These are phyloP conservation scores for Hypoxylon rubiginosum DNA, from an alignment of 2,329 filamentous ascomycete genomes.

Conservation along the genomic window DNA sequence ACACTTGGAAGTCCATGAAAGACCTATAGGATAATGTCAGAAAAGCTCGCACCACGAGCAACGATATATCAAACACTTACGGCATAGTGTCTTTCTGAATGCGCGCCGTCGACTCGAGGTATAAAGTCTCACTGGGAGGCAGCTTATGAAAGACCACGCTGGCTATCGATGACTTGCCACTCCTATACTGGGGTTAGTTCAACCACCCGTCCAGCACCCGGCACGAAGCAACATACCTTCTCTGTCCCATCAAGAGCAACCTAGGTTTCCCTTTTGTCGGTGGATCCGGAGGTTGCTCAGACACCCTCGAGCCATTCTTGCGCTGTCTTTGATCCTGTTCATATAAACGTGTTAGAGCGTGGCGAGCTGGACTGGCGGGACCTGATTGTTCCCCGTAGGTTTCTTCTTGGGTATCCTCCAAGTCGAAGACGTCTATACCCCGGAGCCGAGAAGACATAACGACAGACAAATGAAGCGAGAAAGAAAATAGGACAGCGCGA, in stretches of 20 bases:
- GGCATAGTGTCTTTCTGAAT: slow-evolving; percentile 97
- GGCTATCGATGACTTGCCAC: slow-evolving; percentile 97
- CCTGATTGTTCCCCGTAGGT: slow-evolving; percentile 46
- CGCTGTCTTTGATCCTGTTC: slow-evolving; percentile 70
- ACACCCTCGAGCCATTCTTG: slow-evolving; percentile 62
- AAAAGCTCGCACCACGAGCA: background rate
- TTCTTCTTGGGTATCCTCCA: slow-evolving; percentile 36
- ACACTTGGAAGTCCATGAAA: slow-evolving; percentile 99
- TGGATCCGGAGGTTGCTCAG: slow-evolving; percentile 60
- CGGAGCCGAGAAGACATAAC: slow-evolving; percentile 51
- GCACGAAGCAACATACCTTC: slow-evolving; percentile 74
- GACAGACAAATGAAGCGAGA: slow-evolving; percentile 16
- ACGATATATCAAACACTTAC: slow-evolving; percentile 67
- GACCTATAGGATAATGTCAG: slow-evolving; percentile 70
- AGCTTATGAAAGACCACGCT: slow-evolving; percentile 99
- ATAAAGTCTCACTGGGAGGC: slow-evolving; percentile 93
- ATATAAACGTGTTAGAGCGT: slow-evolving; percentile 73
- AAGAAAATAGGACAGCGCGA: slow-evolving; percentile 8
- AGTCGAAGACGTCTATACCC: slow-evolving; percentile 43
- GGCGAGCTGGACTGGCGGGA: slow-evolving; percentile 68
- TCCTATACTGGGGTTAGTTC: slow-evolving; percentile 67
- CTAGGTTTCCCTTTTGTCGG: slow-evolving; percentile 80
- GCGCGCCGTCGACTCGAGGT: slow-evolving; percentile 92
- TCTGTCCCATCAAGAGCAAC: slow-evolving; percentile 92
- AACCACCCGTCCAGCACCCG: slow-evolving; percentile 3